Evolutionary conservation across 306 rosid species (phyloP).

Genomic region (Acacia acuminata): DNA sequence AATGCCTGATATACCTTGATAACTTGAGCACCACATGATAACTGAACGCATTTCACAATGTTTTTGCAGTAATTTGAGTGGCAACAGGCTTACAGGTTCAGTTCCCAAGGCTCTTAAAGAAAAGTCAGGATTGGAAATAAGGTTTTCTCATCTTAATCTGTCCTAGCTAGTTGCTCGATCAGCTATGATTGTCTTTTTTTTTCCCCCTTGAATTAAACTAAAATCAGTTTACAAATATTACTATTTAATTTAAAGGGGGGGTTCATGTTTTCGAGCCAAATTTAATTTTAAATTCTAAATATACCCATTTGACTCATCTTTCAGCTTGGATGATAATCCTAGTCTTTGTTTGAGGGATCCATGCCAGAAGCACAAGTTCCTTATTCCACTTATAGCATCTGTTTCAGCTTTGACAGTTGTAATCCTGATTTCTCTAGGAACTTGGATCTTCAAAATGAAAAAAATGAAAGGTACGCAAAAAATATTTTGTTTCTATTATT

Average conservation of each 20-base stretch:
- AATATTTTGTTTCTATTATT: too few species aligned
- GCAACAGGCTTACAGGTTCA: slow-evolving; percentile 39
- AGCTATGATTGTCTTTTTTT: background rate
- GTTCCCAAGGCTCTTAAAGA: slow-evolving; percentile 26
- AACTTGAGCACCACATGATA: background rate
- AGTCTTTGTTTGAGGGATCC: too few species aligned
- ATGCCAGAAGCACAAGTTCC: too few species aligned
- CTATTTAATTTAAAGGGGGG: too few species aligned
- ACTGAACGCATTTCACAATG: background rate
- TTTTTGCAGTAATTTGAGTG: slow-evolving; percentile 14
- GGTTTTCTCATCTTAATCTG: slow-evolving; percentile 8
- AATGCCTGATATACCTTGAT: background rate
- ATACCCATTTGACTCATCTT: too few species aligned
- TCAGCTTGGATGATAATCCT: too few species aligned
- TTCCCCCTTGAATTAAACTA: too few species aligned
- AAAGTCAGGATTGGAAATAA: slow-evolving; percentile 7
- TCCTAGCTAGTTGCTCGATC: background rate
- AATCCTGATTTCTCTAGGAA: background rate
- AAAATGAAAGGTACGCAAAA: background rate
- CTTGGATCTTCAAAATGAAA: background rate
- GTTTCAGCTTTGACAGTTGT: background rate
- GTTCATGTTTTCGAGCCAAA: too few species aligned
- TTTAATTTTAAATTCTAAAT: background rate
- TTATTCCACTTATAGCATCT: too few species aligned
- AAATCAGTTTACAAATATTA: background rate